phyloP scores from a whole-genome alignment of 1,139 yeast genomes.

The Pneumocystis murina region DNA sequence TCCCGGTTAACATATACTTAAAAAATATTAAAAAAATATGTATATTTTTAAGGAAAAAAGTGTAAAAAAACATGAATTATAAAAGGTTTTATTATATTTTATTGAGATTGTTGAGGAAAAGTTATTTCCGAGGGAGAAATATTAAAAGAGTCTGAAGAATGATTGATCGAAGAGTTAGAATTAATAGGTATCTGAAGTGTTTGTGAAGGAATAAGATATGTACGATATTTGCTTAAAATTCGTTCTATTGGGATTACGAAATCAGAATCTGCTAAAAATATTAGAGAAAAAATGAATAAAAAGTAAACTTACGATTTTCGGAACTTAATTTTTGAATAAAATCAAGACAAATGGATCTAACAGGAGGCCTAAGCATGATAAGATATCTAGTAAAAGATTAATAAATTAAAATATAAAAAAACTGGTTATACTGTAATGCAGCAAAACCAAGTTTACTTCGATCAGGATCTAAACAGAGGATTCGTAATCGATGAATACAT shows the following conservation, averaged over 20 bases:
- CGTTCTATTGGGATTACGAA: not conserved
- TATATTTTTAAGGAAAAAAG: too few species aligned
- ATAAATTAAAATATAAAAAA: not conserved
- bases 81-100: too few species aligned
- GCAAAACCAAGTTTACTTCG: constrained; percentile 52
- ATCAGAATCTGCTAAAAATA: not conserved
- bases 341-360: constrained; percentile 47
- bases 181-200: too few species aligned
- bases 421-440: constrained; percentile 14
- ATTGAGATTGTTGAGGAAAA: too few species aligned
- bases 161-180: too few species aligned
- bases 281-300: not conserved
- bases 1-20: too few species aligned
- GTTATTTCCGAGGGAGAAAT: too few species aligned
- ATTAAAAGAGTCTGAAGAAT: too few species aligned
- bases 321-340: constrained; percentile 42
- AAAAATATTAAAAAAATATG: too few species aligned
- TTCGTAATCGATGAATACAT: constrained; percentile 48
- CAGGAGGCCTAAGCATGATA: constrained; percentile 84
- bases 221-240: constrained; percentile 8
- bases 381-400: constrained; percentile 27
- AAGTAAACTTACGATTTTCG: constrained; percentile 20
- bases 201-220: not conserved
- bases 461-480: constrained; percentile 75
- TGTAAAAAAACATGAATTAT: too few species aligned